These are phyloP conservation scores for Sporothrix luriei DNA, from an alignment of 2,329 filamentous ascomycete genomes.

Conservation along the genomic window DNA sequence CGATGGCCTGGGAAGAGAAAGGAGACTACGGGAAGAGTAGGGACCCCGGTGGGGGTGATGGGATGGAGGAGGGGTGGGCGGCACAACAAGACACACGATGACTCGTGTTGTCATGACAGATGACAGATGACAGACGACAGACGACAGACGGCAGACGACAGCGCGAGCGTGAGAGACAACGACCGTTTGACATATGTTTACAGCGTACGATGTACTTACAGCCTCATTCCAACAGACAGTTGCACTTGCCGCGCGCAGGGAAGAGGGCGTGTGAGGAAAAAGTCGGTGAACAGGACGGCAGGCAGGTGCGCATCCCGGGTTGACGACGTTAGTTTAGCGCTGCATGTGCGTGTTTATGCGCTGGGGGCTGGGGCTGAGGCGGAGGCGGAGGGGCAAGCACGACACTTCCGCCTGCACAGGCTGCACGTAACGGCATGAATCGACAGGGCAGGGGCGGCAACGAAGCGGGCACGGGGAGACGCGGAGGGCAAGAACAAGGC, in stretches of 20 bases:
- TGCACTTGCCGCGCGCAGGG: constrained; percentile 1
- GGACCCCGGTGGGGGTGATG: neutral
- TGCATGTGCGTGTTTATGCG: constrained; percentile 26
- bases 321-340: constrained; percentile 27
- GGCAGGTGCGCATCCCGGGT: constrained; percentile 9
- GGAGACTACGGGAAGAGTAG: constrained; percentile 2
- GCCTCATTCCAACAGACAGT: neutral
- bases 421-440: constrained; percentile 15
- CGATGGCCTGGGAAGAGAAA: neutral
- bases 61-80: neutral
- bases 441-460: neutral
- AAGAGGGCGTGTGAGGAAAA: constrained; percentile 16
- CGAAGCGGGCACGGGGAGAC: constrained; percentile 5
- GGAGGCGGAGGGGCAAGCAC: constrained; percentile 4
- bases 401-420: no score
- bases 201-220: no score
- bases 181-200: neutral
- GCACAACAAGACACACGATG: constrained; percentile 8
- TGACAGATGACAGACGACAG: no score
- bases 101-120: neutral
- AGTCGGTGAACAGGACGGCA: constrained; percentile 25
- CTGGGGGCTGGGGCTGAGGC: constrained; percentile 3
- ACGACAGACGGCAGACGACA: no score
- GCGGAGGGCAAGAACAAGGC: neutral
- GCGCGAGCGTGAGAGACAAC: no score